phyloP scores from a whole-genome alignment of 2,329 filamentous ascomycete species.

The Leptographium radiaticola region DNA sequence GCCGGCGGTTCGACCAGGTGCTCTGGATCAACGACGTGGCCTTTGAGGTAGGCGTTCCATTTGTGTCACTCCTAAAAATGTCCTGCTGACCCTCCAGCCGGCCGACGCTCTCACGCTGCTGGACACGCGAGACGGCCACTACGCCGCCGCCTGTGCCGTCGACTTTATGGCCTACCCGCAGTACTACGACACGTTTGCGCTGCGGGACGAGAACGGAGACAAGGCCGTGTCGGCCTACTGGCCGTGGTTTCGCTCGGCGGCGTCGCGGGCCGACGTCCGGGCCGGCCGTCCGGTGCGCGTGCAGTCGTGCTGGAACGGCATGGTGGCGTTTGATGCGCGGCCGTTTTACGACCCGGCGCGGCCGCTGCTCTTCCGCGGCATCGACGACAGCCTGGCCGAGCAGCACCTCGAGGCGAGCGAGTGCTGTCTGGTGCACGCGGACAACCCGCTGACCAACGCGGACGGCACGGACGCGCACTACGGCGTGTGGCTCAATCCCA shows the following conservation, averaged over 20 bases:
- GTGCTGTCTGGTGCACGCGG: constrained; percentile 65
- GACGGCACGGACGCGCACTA: constrained; percentile 13
- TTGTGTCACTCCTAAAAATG: neutral
- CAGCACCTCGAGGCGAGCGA: constrained; percentile 63
- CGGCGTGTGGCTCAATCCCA: constrained; percentile 57
- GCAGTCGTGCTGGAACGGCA: constrained; percentile 56
- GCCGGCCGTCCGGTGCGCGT: constrained; percentile 41
- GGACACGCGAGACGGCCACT: constrained; percentile 38
- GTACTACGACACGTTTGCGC: constrained; percentile 50
- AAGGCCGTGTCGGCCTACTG: constrained; percentile 39
- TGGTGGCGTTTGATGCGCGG: constrained; percentile 31
- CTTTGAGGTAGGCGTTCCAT: constrained; percentile 30
- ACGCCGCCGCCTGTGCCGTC: constrained; percentile 47
- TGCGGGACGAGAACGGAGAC: constrained; percentile 40
- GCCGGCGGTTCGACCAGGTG: constrained; percentile 39
- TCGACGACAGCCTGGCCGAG: constrained; percentile 46
- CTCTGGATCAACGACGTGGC: constrained; percentile 50
- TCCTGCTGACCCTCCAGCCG: constrained; percentile 11
- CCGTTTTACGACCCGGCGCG: constrained; percentile 29
- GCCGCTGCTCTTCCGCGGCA: constrained; percentile 46
- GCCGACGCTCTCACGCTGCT: constrained; percentile 40
- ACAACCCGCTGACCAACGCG: constrained; percentile 43
- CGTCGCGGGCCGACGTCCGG: constrained; percentile 31
- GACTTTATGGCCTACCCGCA: constrained; percentile 40
- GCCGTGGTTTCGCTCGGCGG: constrained; percentile 42